Evolutionary conservation across 1,284 basidiomycete genomes (phyloP).

Genomic region (Flammula alnicola): DNA sequence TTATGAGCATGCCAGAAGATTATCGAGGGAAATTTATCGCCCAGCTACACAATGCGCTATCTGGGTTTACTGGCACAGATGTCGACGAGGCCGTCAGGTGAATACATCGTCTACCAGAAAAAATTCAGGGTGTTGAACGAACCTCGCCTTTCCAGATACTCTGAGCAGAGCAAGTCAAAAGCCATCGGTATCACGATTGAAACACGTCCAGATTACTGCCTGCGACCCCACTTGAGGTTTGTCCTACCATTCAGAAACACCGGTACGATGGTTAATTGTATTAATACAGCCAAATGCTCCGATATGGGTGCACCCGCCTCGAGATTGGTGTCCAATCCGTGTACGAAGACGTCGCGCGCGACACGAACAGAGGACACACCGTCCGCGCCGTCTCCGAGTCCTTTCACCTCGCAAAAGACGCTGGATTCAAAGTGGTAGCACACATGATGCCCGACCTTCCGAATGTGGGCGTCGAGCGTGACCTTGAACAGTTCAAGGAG

Average conservation of each 20-base stretch:
- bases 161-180: slow-evolving; percentile 97
- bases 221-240: slow-evolving; percentile 93
- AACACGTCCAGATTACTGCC: slow-evolving; percentile 97
- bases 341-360: slow-evolving; percentile 98
- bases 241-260: background rate
- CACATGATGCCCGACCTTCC: slow-evolving; percentile 99
- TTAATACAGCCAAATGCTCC: slow-evolving; percentile 96
- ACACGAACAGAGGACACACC: slow-evolving; percentile 98
- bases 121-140: slow-evolving; percentile 1
- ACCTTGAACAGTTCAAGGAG: slow-evolving; percentile 98
- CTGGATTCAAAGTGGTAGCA: slow-evolving; percentile 98
- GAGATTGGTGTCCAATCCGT: slow-evolving; percentile 99
- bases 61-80: slow-evolving; percentile 91
- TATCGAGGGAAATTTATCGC: slow-evolving; percentile 95
- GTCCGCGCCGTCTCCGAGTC: slow-evolving; percentile 97
- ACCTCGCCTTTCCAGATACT: slow-evolving; percentile 61
- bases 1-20: slow-evolving; percentile 99
- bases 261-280: no score
- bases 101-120: slow-evolving; percentile 17
- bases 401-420: slow-evolving; percentile 98
- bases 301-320: slow-evolving; percentile 97
- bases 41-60: slow-evolving; percentile 96
- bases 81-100: slow-evolving; percentile 96
- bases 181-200: slow-evolving; percentile 99
- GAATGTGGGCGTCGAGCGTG: slow-evolving; percentile 96